Base-by-base conservation (phyloP, 2,329 filamentous ascomycete genomes). In the Aspergillus thermomutatus region DNA sequence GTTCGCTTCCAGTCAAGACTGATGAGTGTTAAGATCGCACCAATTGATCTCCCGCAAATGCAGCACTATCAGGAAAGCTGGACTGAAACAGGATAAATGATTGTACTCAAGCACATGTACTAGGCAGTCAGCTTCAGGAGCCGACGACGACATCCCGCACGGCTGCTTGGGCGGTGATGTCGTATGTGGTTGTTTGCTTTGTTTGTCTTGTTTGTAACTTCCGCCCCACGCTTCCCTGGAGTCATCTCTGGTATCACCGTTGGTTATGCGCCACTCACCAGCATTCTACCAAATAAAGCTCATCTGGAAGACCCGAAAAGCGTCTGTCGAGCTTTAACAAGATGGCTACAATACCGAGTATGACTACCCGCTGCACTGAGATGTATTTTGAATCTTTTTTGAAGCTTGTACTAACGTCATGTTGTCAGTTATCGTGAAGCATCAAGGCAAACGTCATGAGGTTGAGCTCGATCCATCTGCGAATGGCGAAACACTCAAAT, bases 401-500 rank as follows among this genome's bases (percentile, higher is more conserved):
- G 28, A 17, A 50, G 34, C 49, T 27, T 9, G 48, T 26, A 60
- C 65, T 72, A 57, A 71, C 62, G 60, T 53, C 61, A 60, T 52
- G 57, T 59, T 52, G 43, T 11, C 62, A 96, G 92, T 99, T 65
- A 82, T 92, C 72, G 88, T 99, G 65, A 97, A 96, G 78, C 93
- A 99, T 74, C 87, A 92, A 72, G 93, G 93, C 79, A 97, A 94
- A 76, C 93, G 92, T 74, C 89, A 97, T 80, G 87, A 97, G 71
- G 85, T 99, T 73, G 93, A 97, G 60, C 85, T 99, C 69, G 93
- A 97, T 72, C 83, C 90, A 46, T 82, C 84, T 26, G 88, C 90
- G 48, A 91, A 87, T 60, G 94, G 94, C 76, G 92, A 97, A 76
- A 90, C 90, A 56, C 91, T 99, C 81, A 99, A 97, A 75, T 91